phyloP scores from a whole-genome alignment of 2,329 filamentous ascomycete genomes.

The Neopestalotiopsis sp. region DNA sequence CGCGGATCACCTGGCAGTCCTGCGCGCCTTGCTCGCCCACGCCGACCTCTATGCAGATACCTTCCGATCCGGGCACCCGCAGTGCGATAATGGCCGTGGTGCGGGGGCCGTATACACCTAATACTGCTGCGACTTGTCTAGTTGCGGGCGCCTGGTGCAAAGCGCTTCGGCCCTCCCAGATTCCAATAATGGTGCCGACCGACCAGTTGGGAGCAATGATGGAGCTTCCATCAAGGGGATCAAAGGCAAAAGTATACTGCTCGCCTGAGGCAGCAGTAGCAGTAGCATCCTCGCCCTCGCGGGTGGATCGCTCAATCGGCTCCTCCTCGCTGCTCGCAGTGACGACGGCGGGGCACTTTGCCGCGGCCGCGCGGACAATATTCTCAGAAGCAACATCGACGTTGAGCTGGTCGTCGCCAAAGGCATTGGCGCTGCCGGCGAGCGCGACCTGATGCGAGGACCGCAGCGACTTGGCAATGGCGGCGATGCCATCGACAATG shows the following conservation, averaged over 20 bases:
- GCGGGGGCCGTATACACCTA: slow-evolving; percentile 61
- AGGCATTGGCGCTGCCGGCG: slow-evolving; percentile 58
- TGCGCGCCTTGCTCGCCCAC: slow-evolving; percentile 35
- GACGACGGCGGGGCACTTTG: slow-evolving; percentile 48
- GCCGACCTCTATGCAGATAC: slow-evolving; percentile 58
- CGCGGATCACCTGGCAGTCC: slow-evolving; percentile 46
- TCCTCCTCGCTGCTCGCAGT: slow-evolving; percentile 67
- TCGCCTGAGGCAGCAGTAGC: slow-evolving; percentile 34
- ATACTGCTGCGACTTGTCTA: slow-evolving; percentile 53
- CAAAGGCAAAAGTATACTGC: slow-evolving; percentile 65
- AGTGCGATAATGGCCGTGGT: slow-evolving; percentile 62
- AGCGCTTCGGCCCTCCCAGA: slow-evolving; percentile 59
- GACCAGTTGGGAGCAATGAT: slow-evolving; percentile 65
- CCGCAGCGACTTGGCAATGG: slow-evolving; percentile 51
- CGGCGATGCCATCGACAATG: slow-evolving; percentile 50
- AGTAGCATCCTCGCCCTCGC: slow-evolving; percentile 18
- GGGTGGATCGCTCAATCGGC: slow-evolving; percentile 51
- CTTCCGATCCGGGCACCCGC: slow-evolving; percentile 45
- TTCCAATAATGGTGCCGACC: slow-evolving; percentile 63
- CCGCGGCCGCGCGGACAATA: slow-evolving; percentile 50
- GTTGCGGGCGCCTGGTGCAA: slow-evolving; percentile 44
- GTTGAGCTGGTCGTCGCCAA: slow-evolving; percentile 66
- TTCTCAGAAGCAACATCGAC: slow-evolving; percentile 60
- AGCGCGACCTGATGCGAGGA: slow-evolving; percentile 50
- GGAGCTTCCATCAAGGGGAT: slow-evolving; percentile 68